Evolutionary conservation across 1,139 yeast species (phyloP), one percentile per base, ranked within the genome.

Genomic region (Nakaseomyces delphensis): DNA sequence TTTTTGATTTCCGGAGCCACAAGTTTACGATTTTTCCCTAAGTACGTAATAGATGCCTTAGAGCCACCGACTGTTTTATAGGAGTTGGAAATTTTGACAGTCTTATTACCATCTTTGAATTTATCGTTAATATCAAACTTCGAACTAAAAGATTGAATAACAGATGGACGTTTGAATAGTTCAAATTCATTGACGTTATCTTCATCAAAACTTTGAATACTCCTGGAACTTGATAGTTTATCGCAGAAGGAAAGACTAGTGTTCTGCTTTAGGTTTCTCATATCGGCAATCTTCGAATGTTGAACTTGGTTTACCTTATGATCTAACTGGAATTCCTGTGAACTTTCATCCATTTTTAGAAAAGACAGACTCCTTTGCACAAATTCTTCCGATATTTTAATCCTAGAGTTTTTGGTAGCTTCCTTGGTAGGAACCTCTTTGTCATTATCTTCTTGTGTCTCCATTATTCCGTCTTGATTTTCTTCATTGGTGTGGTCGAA

Each of bases 311-410:
- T 65, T 2, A 62, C 48, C 32, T 50, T 48, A 46, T 68, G 71
- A 31, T 64, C 58, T 37, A 52, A 50, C 13, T 67, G 70, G 47
- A 70, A 66, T 29, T 54, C 55, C 3, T 49, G 47, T 14, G 63
- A 64, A 19, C 60, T 59, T 2, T 60, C 69, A n/a, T 56, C 65
- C 18, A 68, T 66, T 30, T 64, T 65, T 43, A 80, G 68, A 55
- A 81, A 83, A 0, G 89, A 80, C 40, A 83, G 66, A 49, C 78
- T 77, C 46, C 71, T 72, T 42, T 77, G 77, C 8, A 83, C 82
- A 54, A 76, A 79, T 0, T 74, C 75, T 50, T 76, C 77, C 11
- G 77, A 74, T 36, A 71, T 43, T 27, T 55, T 55, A 37, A 52
- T 46, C 43, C 58, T 66, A 30, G 57, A 49, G 44, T 52, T 62